Conservation (phyloP, 257 asterid genomes). For the Nicotiana otophora region DNA sequence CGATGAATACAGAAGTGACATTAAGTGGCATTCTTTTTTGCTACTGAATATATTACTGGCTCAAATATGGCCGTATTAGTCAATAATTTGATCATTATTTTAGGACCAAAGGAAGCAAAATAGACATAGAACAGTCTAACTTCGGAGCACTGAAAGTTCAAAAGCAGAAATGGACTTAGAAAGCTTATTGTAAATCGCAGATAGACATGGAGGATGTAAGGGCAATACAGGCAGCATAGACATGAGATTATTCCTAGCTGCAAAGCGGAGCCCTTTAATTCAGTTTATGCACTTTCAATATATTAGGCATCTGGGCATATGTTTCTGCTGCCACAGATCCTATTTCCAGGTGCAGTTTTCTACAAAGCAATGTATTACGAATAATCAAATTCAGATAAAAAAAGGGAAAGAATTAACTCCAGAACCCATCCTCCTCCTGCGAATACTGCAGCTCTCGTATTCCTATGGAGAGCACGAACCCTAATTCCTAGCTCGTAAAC, state of each 20-base stretch:
- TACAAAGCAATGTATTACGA: not conserved
- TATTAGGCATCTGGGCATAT: constrained; percentile 13
- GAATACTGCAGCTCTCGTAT: not conserved
- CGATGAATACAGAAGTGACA: too few species aligned
- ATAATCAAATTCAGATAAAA: not conserved
- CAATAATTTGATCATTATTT: too few species aligned
- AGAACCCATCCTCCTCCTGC: not conserved
- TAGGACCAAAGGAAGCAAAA: too few species aligned
- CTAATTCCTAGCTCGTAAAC: not conserved
- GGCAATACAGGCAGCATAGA: constrained; percentile 23
- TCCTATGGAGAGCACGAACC: not conserved
- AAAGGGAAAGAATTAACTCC: not conserved
- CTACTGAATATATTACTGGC: too few species aligned
- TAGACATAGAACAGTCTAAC: too few species aligned
- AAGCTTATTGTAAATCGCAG: too few species aligned
- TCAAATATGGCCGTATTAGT: too few species aligned
- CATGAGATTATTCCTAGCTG: constrained; percentile 12
- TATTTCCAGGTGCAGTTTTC: not conserved
- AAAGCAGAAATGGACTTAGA: too few species aligned
- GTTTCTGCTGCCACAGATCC: not conserved
- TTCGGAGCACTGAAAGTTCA: too few species aligned
- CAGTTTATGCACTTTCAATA: constrained; percentile 9
- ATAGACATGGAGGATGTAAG: not conserved
- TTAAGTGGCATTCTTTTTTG: too few species aligned
- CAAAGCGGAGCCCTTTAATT: constrained; percentile 24